phyloP scores from a whole-genome alignment of 306 rosid genomes.

The Trifolium dubium region DNA sequence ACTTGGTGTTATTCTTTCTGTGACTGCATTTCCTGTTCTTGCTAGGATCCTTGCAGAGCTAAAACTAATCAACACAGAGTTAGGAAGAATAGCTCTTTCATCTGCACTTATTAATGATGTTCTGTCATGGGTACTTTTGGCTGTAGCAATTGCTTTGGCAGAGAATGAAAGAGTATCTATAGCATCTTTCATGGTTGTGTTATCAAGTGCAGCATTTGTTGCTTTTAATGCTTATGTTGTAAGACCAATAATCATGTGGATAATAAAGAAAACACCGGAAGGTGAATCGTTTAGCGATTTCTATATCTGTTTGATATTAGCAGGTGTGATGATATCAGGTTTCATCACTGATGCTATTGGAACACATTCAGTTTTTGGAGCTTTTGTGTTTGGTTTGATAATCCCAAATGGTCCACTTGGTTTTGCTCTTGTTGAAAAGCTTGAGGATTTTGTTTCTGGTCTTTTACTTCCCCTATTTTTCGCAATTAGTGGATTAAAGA shows the following conservation, averaged over 20 bases:
- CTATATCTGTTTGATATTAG: slow-evolving; percentile 65
- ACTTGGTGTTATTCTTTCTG: slow-evolving; percentile 76
- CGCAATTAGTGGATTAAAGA: slow-evolving; percentile 84
- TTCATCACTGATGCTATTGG: slow-evolving; percentile 87
- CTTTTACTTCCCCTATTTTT: slow-evolving; percentile 87
- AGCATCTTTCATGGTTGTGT: slow-evolving; percentile 61
- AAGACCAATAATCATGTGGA: slow-evolving; percentile 65
- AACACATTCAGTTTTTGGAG: slow-evolving; percentile 85
- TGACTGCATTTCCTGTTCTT: slow-evolving; percentile 80
- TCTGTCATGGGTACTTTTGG: slow-evolving; percentile 71
- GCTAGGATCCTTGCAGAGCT: slow-evolving; percentile 81
- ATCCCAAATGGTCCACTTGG: slow-evolving; percentile 88
- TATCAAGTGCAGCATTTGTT: slow-evolving; percentile 62
- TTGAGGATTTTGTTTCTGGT: slow-evolving; percentile 84
- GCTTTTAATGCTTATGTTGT: slow-evolving; percentile 51
- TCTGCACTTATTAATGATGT: slow-evolving; percentile 75
- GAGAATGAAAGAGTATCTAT: slow-evolving; percentile 53
- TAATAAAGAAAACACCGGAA: slow-evolving; percentile 76
- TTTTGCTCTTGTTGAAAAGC: slow-evolving; percentile 74
- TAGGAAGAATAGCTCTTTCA: slow-evolving; percentile 75
- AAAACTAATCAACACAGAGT: slow-evolving; percentile 71
- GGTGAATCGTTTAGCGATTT: slow-evolving; percentile 77
- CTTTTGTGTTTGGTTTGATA: slow-evolving; percentile 78
- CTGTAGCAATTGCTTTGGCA: slow-evolving; percentile 61
- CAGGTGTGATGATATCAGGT: slow-evolving; percentile 87